These are phyloP conservation scores for Ephemerocybe angulata DNA, from an alignment of 768 basidiomycete genomes.

Conservation along the genomic window DNA sequence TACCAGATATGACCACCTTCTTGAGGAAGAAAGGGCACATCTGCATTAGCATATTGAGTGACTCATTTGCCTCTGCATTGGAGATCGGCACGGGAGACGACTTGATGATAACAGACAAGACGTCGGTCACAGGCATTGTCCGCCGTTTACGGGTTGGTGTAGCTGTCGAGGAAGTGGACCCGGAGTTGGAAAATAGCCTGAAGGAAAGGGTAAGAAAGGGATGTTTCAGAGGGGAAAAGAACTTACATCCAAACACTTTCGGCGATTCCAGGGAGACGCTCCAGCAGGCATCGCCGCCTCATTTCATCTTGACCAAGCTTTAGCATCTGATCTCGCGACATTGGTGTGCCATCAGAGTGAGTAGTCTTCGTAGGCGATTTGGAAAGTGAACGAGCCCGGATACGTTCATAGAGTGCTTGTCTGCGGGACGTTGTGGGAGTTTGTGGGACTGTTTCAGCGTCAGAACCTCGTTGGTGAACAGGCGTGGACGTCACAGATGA, in stretches of 20 bases:
- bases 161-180: conserved; percentile 43
- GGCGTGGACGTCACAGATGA: conserved; percentile 61
- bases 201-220: background rate
- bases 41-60: conserved; percentile 57
- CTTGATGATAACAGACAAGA: conserved; percentile 66
- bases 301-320: conserved; percentile 73
- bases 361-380: conserved; percentile 62
- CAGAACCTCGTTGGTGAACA: conserved; percentile 53
- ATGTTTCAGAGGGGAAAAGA: conserved; percentile 6
- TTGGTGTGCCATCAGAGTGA: conserved; percentile 22
- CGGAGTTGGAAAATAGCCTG: conserved; percentile 73
- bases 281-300: conserved; percentile 70
- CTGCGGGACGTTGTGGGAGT: conserved; percentile 75
- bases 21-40: conserved; percentile 82
- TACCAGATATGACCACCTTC: conserved; percentile 55
- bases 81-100: conserved; percentile 82
- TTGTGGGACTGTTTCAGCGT: conserved; percentile 53
- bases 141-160: conserved; percentile 66
- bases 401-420: conserved; percentile 76
- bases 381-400: conserved; percentile 69
- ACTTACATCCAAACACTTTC: conserved; percentile 86
- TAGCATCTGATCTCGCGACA: conserved; percentile 26
- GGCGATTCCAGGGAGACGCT: conserved; percentile 75
- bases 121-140: conserved; percentile 63
- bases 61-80: conserved; percentile 71